Evolutionary conservation across 805 yeast species (phyloP).

Genomic region (Diddensiella transvaalensis): DNA sequence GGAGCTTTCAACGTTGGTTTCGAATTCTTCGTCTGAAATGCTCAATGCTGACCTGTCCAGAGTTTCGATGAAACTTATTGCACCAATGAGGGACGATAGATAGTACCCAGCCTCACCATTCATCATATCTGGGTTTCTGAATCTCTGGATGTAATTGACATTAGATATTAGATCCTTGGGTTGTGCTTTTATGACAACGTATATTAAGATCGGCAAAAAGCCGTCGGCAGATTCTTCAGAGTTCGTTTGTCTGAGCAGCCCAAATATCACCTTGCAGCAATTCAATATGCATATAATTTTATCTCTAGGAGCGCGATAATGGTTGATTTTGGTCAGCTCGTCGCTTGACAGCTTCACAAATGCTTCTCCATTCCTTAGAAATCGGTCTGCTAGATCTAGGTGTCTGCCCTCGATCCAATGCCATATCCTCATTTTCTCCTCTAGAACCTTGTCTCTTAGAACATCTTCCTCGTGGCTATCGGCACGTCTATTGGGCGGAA

Average conservation of each 20-base stretch:
- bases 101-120: conserved; percentile 91
- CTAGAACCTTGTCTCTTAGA: conserved; percentile 51
- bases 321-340: conserved; percentile 74
- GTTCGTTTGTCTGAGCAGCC: conserved; percentile 64
- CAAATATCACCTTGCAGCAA: conserved; percentile 89
- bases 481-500: conserved; percentile 44
- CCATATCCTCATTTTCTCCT: conserved; percentile 54
- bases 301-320: conserved; percentile 90
- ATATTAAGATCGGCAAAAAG: conserved; percentile 84
- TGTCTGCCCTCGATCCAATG: conserved; percentile 71
- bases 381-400: conserved; percentile 63
- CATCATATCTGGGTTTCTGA: conserved; percentile 68
- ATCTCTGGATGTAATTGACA: conserved; percentile 78
- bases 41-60: conserved; percentile 57
- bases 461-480: conserved; percentile 63
- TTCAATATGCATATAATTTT: conserved; percentile 87
- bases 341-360: conserved; percentile 64
- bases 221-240: conserved; percentile 87
- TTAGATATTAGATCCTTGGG: conserved; percentile 70
- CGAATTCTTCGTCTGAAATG: conserved; percentile 56
- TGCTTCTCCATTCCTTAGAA: conserved; percentile 45
- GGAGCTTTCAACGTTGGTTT: conserved; percentile 40
- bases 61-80: conserved; percentile 71
- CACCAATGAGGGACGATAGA: conserved; percentile 84
- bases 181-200: conserved; percentile 67